These are phyloP conservation scores for Volvariella volvacea DNA, from an alignment of 1,284 basidiomycete species.

Conservation along the genomic window DNA sequence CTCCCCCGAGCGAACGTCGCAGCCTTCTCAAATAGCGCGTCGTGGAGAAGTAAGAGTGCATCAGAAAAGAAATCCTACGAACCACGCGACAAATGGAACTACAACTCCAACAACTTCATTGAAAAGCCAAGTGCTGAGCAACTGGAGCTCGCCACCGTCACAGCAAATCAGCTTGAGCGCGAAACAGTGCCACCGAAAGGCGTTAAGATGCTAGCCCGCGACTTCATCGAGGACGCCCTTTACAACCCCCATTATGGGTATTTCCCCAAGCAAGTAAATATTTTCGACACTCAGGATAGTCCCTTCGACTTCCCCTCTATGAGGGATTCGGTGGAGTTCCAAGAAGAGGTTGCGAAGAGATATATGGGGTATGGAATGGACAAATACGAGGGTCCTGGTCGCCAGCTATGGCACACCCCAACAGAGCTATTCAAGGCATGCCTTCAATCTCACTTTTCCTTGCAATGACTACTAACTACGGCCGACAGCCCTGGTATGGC, in stretches of 20 bases:
- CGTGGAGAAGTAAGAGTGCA: constrained; percentile 11
- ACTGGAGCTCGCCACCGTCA: constrained; percentile 58
- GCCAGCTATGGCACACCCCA: constrained; percentile 98
- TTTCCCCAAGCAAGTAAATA: constrained; percentile 87
- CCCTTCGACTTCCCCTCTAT: constrained; percentile 69
- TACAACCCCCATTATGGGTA: constrained; percentile 99
- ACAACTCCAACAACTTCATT: constrained; percentile 52
- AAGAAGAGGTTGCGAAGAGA: constrained; percentile 70
- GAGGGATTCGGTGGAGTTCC: constrained; percentile 70
- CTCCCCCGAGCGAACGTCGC: constrained; percentile 12
- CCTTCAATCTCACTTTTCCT: constrained; percentile 16
- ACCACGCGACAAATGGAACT: constrained; percentile 60
- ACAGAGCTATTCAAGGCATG: constrained; percentile 94
- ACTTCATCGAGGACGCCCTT: constrained; percentile 95
- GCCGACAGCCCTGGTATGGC: constrained; percentile 84
- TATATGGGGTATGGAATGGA: constrained; percentile 69
- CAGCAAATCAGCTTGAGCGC: constrained; percentile 64
- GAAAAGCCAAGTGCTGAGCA: constrained; percentile 40
- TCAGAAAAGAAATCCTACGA: constrained; percentile 15
- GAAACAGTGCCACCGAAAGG: constrained; percentile 63
- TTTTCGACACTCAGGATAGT: constrained; percentile 67
- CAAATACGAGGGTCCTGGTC: constrained; percentile 65
- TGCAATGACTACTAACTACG: constrained; percentile 1
- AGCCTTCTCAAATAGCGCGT: constrained; percentile 17
- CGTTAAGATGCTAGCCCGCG: constrained; percentile 92